Evolutionary conservation across 1,284 basidiomycete species (phyloP).

Genomic region (Apiotrichum mycotoxinovorans): DNA sequence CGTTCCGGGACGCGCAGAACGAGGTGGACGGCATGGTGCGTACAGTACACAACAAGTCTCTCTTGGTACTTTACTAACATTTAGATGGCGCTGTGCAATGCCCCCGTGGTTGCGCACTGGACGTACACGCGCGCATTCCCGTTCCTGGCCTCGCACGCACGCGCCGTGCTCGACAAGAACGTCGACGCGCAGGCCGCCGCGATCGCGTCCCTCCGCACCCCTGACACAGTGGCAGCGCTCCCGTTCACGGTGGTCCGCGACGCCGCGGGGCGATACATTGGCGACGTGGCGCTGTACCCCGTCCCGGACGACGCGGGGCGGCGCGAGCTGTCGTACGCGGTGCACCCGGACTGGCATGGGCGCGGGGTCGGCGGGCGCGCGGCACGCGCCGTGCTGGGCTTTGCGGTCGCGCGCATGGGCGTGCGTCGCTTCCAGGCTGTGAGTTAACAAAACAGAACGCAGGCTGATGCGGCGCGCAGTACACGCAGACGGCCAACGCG

Average conservation of each 20-base stretch:
- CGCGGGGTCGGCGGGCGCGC: background rate
- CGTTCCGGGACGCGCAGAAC: background rate
- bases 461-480: background rate
- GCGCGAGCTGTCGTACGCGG: background rate
- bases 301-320: background rate
- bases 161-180: background rate
- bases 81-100: slow-evolving; percentile 3
- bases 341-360: slow-evolving; percentile 2
- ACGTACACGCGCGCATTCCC: background rate
- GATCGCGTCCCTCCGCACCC: background rate
- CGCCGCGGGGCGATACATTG: background rate
- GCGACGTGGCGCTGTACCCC: background rate
- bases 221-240: background rate
- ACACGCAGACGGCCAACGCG: background rate
- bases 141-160: background rate
- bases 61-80: no score
- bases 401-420: background rate
- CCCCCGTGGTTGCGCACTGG: background rate
- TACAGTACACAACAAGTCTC: background rate
- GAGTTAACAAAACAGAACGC: background rate
- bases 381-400: background rate
- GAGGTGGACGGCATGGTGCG: no score
- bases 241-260: slow-evolving; percentile 5
- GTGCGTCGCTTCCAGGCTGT: background rate
- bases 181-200: background rate